phyloP scores from a whole-genome alignment of 441 rosid species.

The Aquilaria agallochum region DNA sequence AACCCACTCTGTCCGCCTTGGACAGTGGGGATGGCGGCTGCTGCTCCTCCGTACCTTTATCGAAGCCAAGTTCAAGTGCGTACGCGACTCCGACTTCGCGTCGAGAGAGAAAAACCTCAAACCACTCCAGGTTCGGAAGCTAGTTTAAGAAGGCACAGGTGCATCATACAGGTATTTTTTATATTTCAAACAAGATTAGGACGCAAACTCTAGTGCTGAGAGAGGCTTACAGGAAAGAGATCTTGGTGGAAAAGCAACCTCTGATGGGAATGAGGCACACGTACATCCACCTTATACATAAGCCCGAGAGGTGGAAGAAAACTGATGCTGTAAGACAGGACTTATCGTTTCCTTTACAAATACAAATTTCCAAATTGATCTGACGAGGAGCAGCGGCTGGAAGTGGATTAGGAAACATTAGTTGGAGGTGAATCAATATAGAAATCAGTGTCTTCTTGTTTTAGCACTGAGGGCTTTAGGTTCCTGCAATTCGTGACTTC shows the following conservation, averaged over 20 bases:
- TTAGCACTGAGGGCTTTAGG: no score
- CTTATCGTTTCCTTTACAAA: neutral
- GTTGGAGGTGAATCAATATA: no score
- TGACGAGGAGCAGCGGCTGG: neutral
- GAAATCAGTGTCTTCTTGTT: no score
- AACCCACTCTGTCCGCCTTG: constrained; percentile 8
- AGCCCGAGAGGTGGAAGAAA: constrained; percentile 26
- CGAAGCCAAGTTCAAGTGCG: constrained; percentile 67
- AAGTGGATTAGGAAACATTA: no score
- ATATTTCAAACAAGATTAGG: constrained; percentile 72
- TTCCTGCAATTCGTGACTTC: no score
- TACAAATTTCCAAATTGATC: constrained; percentile 1
- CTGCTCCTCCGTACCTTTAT: constrained; percentile 50
- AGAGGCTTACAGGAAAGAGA: constrained; percentile 71
- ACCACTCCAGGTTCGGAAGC: constrained; percentile 16
- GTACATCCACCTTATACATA: constrained; percentile 69
- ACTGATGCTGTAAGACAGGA: constrained; percentile 16
- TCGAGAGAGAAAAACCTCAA: constrained; percentile 30
- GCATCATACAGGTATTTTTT: constrained; percentile 84
- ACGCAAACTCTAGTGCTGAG: constrained; percentile 74
- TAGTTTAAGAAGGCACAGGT: constrained; percentile 44
- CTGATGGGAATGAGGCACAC: constrained; percentile 80
- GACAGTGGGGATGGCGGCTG: constrained; percentile 7
- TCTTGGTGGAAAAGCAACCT: constrained; percentile 63
- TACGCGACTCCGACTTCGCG: constrained; percentile 53